Conservation (phyloP, 768 basidiomycete species). For the Cyclocybe aegerita region DNA sequence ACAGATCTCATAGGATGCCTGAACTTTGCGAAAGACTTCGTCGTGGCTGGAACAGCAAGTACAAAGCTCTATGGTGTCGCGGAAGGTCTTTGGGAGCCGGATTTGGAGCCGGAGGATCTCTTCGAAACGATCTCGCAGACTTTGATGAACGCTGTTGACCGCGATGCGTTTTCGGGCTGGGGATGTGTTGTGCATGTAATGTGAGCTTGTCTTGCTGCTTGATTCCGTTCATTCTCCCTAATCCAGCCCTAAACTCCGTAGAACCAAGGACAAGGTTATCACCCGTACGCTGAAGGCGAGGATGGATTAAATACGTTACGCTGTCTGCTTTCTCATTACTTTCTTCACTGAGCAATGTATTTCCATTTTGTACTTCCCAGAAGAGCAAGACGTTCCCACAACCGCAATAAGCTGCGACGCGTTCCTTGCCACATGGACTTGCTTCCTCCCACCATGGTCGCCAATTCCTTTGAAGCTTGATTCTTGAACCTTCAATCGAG, state of each 20-base stretch:
- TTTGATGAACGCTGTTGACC: constrained; percentile 89
- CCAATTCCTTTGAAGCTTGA: no score
- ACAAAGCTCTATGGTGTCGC: constrained; percentile 95
- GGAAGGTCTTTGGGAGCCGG: constrained; percentile 98
- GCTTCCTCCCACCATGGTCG: not conserved
- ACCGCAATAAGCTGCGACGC: not conserved
- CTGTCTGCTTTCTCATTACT: constrained; percentile 10
- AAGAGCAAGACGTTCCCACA: constrained; percentile 6
- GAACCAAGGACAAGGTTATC: constrained; percentile 73
- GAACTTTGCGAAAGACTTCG: constrained; percentile 95
- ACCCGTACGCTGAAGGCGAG: constrained; percentile 87
- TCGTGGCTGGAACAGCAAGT: constrained; percentile 91
- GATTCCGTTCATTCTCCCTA: not conserved
- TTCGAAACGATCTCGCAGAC: constrained; percentile 99
- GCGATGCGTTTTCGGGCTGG: constrained; percentile 97
- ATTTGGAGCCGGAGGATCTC: constrained; percentile 92
- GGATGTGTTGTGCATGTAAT: constrained; percentile 94
- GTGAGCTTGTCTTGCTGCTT: constrained; percentile 47
- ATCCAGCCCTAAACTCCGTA: constrained; percentile 24
- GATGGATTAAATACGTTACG: constrained; percentile 68
- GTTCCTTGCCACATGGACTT: not conserved
- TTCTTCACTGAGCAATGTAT: constrained; percentile 13
- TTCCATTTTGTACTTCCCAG: constrained; percentile 1
- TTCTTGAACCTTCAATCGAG: no score
- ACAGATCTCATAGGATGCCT: constrained; percentile 94